Conservation (phyloP, 106 monocot genomes). For the Allium sativum region DNA sequence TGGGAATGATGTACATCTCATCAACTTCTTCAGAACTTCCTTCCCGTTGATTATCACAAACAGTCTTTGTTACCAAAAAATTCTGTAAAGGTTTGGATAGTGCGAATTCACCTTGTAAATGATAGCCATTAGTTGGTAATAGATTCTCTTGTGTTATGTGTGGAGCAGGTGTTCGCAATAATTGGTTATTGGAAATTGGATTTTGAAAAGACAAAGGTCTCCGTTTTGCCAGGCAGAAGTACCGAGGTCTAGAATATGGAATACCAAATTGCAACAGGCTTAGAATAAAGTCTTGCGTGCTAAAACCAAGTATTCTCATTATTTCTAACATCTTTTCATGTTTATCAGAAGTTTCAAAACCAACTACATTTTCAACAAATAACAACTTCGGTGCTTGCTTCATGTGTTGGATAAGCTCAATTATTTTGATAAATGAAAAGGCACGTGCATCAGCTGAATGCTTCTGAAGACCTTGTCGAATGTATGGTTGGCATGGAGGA, state of each 20-base stretch:
- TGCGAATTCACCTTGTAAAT: slow-evolving; percentile 2
- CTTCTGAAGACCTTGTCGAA: slow-evolving; percentile 92
- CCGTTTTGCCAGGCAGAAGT: slow-evolving; percentile 94
- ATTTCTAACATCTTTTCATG: slow-evolving; percentile 55
- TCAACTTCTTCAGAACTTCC: slow-evolving; percentile 12
- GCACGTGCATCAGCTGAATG: slow-evolving; percentile 93
- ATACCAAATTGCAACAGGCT: slow-evolving; percentile 84
- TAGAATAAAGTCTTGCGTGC: slow-evolving; percentile 74
- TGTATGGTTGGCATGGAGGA: slow-evolving; percentile 98
- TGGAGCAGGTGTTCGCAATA: slow-evolving; percentile 29
- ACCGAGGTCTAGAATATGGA: slow-evolving; percentile 94
- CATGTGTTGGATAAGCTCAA: slow-evolving; percentile 65
- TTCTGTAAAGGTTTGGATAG: slow-evolving; percentile 45
- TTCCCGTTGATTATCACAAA: background rate
- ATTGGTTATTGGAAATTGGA: slow-evolving; percentile 30
- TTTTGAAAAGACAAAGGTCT: slow-evolving; percentile 52
- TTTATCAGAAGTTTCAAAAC: slow-evolving; percentile 94
- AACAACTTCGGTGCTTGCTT: slow-evolving; percentile 55
- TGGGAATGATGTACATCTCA: slow-evolving; percentile 39
- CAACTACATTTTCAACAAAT: slow-evolving; percentile 97
- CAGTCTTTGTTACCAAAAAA: slow-evolving; percentile 34
- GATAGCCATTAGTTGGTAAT: background rate
- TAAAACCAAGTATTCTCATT: slow-evolving; percentile 44
- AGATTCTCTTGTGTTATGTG: background rate
- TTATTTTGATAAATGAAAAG: slow-evolving; percentile 69